phyloP scores from a whole-genome alignment of 495 filamentous ascomycete species.

The Beverwykella pulmonaria region DNA sequence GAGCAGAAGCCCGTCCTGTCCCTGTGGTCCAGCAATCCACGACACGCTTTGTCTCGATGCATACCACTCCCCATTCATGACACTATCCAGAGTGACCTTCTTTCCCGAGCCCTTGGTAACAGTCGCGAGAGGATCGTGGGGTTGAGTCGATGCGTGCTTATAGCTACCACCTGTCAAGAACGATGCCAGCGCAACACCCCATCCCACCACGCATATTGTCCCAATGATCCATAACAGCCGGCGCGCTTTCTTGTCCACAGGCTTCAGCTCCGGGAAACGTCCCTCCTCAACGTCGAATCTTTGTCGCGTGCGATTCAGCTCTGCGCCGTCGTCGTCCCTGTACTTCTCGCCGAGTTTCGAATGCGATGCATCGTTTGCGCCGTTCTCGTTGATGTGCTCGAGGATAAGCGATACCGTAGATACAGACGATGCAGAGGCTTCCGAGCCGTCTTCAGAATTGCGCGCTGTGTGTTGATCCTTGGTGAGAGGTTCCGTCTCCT shows the following conservation, averaged over 20 bases:
- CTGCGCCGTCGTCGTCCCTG: conserved; percentile 49
- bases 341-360: conserved; percentile 42
- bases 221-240: conserved; percentile 69
- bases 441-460: conserved; percentile 48
- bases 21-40: conserved; percentile 84
- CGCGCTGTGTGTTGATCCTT: conserved; percentile 17
- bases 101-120: conserved; percentile 68
- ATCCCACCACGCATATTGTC: conserved; percentile 69
- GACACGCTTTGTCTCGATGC: conserved; percentile 70
- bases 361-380: conserved; percentile 37
- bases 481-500: conserved; percentile 41
- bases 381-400: conserved; percentile 63
- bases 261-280: conserved; percentile 44
- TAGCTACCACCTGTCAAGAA: conserved; percentile 71
- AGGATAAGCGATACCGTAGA: conserved; percentile 80
- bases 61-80: conserved; percentile 72
- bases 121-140: conserved; percentile 71
- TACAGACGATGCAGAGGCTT: conserved; percentile 65
- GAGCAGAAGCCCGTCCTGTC: conserved; percentile 83
- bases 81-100: conserved; percentile 78
- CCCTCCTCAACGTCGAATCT: conserved; percentile 49
- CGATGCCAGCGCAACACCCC: conserved; percentile 75
- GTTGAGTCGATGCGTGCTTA: conserved; percentile 59
- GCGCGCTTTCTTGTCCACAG: conserved; percentile 63
- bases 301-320: conserved; percentile 39